These are phyloP conservation scores for Neopestalotiopsis clavispora DNA, from an alignment of 2,329 filamentous ascomycete genomes.

Conservation along the genomic window DNA sequence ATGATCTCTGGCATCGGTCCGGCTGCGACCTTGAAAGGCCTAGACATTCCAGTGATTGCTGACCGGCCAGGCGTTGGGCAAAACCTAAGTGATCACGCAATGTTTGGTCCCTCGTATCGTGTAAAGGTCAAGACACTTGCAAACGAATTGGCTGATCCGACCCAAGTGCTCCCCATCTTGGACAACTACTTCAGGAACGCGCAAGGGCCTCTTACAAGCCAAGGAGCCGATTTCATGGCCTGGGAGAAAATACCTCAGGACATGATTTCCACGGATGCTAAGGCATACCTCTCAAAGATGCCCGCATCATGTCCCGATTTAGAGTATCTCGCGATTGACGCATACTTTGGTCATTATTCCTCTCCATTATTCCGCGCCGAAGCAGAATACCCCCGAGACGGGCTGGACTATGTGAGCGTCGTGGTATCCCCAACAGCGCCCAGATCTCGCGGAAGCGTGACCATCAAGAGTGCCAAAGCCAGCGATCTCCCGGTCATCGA, in stretches of 20 bases:
- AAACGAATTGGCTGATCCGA: background rate
- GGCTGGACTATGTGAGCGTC: conserved; percentile 22
- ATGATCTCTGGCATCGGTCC: conserved; percentile 42
- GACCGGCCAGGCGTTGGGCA: conserved; percentile 63
- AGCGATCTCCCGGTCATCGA: conserved; percentile 39
- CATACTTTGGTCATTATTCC: conserved; percentile 22
- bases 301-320: conserved; percentile 33
- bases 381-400: conserved; percentile 19
- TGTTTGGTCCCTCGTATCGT: conserved; percentile 28
- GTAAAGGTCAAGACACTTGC: conserved; percentile 12
- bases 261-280: background rate
- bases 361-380: background rate
- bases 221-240: background rate
- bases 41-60: conserved; percentile 52
- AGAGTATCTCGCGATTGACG: conserved; percentile 22
- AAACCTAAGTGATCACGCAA: conserved; percentile 59
- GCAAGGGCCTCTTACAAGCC: conserved; percentile 17
- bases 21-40: conserved; percentile 28
- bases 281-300: conserved; percentile 17
- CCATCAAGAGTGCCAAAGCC: conserved; percentile 19
- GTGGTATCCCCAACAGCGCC: background rate
- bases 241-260: conserved; percentile 6
- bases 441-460: conserved; percentile 23
- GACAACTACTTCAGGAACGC: background rate
- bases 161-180: background rate